These are phyloP conservation scores for Auricularia cornea DNA, from an alignment of 768 basidiomycete genomes.

Conservation along the genomic window DNA sequence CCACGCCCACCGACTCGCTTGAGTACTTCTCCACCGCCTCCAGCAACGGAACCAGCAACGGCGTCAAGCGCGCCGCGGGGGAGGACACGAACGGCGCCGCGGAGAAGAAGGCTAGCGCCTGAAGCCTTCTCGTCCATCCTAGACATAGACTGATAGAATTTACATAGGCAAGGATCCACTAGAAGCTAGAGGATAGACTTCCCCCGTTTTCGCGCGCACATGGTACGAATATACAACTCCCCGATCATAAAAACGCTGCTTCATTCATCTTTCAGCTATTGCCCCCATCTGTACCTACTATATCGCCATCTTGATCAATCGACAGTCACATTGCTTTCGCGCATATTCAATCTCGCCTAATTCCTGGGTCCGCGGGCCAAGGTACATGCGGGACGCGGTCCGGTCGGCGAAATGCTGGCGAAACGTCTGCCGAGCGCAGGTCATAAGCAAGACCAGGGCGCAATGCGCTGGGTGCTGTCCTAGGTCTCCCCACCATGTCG, in stretches of 20 bases:
- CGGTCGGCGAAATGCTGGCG: background rate
- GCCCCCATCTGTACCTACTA: too few relatives aligned
- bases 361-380: too few relatives aligned
- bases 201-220: background rate
- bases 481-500: background rate
- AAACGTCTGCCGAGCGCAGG: background rate
- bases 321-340: too few relatives aligned
- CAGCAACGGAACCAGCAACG: conserved; percentile 1
- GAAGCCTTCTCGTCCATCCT: background rate
- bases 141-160: background rate
- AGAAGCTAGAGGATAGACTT: background rate
- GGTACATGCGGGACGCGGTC: too few relatives aligned
- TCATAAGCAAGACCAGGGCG: background rate
- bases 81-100: background rate
- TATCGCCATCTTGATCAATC: too few relatives aligned
- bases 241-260: too few relatives aligned
- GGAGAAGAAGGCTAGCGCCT: conserved; percentile 4
- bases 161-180: background rate
- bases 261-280: too few relatives aligned
- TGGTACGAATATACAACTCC: background rate
- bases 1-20: conserved; percentile 60
- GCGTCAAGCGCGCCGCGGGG: conserved; percentile 6
- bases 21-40: conserved; percentile 54
- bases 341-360: too few relatives aligned
- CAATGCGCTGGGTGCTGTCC: background rate